Conservation (phyloP, 2,329 filamentous ascomycete species). For the Penicillium sp. region DNA sequence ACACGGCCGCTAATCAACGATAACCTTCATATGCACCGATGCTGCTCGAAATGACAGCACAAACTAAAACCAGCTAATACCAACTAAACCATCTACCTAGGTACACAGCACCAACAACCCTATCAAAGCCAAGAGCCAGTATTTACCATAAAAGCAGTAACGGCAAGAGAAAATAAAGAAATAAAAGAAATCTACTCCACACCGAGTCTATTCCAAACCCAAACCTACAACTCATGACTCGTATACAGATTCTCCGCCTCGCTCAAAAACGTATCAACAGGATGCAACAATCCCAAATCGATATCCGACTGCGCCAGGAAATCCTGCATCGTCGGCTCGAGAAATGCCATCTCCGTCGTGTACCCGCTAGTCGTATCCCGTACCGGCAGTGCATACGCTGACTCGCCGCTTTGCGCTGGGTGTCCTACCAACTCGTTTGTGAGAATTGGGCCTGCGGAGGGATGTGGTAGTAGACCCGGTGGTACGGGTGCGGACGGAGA, state of each 20-base stretch:
- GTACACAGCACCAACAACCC: too few species aligned
- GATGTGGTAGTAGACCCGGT: neutral
- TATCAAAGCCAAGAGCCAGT: too few species aligned
- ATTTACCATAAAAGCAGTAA: too few species aligned
- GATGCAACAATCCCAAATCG: slow-evolving; percentile 32
- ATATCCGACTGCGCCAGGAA: slow-evolving; percentile 37
- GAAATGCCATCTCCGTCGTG: slow-evolving; percentile 36
- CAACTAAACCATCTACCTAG: too few species aligned
- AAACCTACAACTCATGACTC: slow-evolving; percentile 23
- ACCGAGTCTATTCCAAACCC: too few species aligned
- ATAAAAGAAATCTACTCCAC: too few species aligned
- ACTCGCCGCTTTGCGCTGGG: slow-evolving; percentile 1
- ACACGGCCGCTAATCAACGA: too few species aligned
- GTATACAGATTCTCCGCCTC: slow-evolving; percentile 32
- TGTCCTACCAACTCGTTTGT: slow-evolving; percentile 9
- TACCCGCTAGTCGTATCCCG: slow-evolving; percentile 29
- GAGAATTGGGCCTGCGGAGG: slow-evolving; percentile 1
- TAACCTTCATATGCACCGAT: too few species aligned
- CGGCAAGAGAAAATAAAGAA: too few species aligned
- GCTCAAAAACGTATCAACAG: slow-evolving; percentile 33
- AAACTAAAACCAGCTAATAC: too few species aligned
- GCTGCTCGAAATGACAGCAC: too few species aligned
- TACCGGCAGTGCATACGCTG: slow-evolving; percentile 8
- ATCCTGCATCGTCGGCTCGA: slow-evolving; percentile 38
- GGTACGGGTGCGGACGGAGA: neutral